A percentile compares a stretch with the other conserved stretches of the same genome.
These are phyloP conservation scores for Hordeum pubiflorum DNA, from an alignment of 202 grass and related monocot genomes.

Conservation along the genomic window DNA sequence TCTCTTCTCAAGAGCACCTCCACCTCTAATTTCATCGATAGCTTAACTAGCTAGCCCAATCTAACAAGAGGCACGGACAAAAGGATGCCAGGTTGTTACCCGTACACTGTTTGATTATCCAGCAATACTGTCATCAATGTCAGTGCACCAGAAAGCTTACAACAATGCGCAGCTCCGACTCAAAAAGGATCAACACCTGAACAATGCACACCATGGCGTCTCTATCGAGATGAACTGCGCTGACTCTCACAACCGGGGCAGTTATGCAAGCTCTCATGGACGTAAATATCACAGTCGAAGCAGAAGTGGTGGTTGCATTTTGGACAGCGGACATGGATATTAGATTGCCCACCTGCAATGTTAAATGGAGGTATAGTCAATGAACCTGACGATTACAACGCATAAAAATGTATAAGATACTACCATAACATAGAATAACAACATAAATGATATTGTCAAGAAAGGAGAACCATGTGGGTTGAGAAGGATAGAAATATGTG, in stretches of 20 bases:
- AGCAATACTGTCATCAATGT: not conserved
- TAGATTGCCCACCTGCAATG: slow-evolving; percentile 47
- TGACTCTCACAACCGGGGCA: slow-evolving; percentile 92
- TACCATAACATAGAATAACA: not conserved
- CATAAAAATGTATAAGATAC: not conserved
- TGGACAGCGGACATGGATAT: slow-evolving; percentile 60
- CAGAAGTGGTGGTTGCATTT: slow-evolving; percentile 88
- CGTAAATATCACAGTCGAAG: slow-evolving; percentile 95
- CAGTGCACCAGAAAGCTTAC: slow-evolving; percentile 12
- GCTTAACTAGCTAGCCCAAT: slow-evolving; percentile 23
- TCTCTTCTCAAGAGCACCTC: not conserved
- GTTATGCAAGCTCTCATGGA: slow-evolving; percentile 97
- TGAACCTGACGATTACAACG: not conserved
- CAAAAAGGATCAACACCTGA: slow-evolving; percentile 1
- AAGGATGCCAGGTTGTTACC: slow-evolving; percentile 18
- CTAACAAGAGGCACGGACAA: slow-evolving; percentile 9
- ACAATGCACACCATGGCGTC: not conserved
- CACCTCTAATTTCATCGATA: not conserved
- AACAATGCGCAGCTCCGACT: not conserved
- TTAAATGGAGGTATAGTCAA: slow-evolving; percentile 12
- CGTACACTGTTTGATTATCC: slow-evolving; percentile 16
- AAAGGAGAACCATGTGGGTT: not conserved
- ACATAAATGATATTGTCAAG: not conserved
- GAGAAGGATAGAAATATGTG: not conserved
- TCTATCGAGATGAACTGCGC: slow-evolving; percentile 27